Conservation (phyloP, 225 moss, liverwort and hornwort species). For the Neckera pumila region DNA sequence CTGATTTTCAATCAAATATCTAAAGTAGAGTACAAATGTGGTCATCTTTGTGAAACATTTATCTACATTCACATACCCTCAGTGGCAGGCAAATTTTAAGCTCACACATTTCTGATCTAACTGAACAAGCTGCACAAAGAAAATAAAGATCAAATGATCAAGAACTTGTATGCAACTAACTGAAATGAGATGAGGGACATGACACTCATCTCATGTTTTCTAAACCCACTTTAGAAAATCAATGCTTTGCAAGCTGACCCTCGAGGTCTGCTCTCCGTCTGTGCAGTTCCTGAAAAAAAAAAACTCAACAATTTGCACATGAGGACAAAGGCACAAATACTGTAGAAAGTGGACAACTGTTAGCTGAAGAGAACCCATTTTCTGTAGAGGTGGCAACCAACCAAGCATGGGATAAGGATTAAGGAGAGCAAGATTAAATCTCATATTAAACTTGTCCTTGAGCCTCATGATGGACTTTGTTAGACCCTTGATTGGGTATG, state of each 20-base stretch:
- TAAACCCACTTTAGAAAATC: neutral
- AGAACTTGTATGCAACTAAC: neutral
- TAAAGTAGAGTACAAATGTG: neutral
- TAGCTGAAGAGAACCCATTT: neutral
- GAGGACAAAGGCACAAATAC: neutral
- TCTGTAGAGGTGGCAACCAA: neutral
- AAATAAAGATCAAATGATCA: neutral
- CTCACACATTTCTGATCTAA: neutral
- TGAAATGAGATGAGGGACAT: neutral
- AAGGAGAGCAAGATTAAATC: neutral
- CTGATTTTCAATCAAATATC: neutral
- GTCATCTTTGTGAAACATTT: neutral
- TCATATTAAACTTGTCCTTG: neutral
- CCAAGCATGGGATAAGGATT: neutral
- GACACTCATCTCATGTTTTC: neutral
- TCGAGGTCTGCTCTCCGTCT: slow-evolving; percentile 32
- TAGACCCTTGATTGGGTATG: neutral
- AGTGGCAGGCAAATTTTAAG: neutral
- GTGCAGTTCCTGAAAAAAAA: slow-evolving; percentile 29
- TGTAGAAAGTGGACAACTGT: neutral
- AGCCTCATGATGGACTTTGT: no score
- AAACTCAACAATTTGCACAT: neutral
- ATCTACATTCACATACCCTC: neutral
- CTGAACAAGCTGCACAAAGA: neutral
- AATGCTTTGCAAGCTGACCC: slow-evolving; percentile 25